A percentile compares a stretch with the other conserved stretches of the same genome.
Conservation (phyloP, 192 early-diverging fungal genomes). For the Mortierella hygrophila region DNA sequence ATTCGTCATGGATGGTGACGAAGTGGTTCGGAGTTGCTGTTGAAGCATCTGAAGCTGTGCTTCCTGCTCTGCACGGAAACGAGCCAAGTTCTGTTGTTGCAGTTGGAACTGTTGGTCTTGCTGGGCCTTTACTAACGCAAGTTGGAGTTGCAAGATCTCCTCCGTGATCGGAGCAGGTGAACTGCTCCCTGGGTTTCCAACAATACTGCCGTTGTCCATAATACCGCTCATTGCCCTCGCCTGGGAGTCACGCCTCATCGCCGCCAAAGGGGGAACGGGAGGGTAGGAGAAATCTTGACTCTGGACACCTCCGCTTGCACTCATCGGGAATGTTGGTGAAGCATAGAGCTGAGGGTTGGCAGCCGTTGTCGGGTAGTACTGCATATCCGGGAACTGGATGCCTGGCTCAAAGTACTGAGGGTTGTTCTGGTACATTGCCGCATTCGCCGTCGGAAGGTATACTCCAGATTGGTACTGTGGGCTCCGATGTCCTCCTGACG, state of each 20-base stretch:
- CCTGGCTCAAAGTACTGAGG: not conserved
- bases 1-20: not conserved
- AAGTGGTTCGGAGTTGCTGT: not conserved
- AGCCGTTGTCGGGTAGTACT: not conserved
- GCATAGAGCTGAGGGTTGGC: not conserved
- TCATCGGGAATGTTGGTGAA: not conserved
- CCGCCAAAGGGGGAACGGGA: not conserved
- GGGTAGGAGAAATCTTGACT: not conserved
- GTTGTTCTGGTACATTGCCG: not conserved
- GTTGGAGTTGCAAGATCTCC: not conserved
- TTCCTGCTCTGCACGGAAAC: not conserved
- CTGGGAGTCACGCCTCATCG: not conserved
- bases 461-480: not conserved
- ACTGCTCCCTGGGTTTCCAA: not conserved
- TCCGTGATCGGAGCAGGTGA: not conserved
- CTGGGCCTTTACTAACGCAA: not conserved
- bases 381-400: not conserved
- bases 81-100: not conserved
- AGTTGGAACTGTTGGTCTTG: not conserved
- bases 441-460: not conserved
- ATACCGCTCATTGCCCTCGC: not conserved
- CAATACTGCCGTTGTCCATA: not conserved
- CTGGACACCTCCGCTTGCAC: not conserved
- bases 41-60: not conserved
- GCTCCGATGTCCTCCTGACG: not conserved